Evolutionary conservation across 148 eudicot genomes (phyloP).

Genomic region (Persicaria tinctoria): DNA sequence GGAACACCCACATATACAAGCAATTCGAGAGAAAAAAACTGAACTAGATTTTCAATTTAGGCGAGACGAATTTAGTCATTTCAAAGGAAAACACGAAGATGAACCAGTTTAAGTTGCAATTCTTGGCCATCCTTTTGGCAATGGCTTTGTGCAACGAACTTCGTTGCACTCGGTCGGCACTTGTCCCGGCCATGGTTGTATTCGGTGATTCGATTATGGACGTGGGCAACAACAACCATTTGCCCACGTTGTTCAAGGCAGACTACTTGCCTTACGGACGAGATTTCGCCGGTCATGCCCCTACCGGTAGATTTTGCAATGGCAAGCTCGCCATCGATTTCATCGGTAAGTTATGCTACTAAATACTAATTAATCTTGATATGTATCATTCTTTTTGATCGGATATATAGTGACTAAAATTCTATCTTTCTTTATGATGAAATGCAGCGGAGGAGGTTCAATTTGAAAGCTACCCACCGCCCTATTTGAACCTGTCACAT

Average conservation of each 20-base stretch:
- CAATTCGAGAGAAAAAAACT: no score
- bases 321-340: slow-evolving; percentile 93
- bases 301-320: slow-evolving; percentile 96
- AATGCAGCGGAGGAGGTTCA: slow-evolving; percentile 75
- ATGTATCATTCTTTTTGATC: background rate
- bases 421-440: background rate
- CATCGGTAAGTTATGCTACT: slow-evolving; percentile 42
- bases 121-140: background rate
- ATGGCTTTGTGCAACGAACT: background rate
- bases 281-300: slow-evolving; percentile 47
- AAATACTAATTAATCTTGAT: background rate
- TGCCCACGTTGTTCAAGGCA: slow-evolving; percentile 72
- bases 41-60: no score
- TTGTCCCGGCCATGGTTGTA: slow-evolving; percentile 70
- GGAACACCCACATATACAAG: no score
- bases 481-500: slow-evolving; percentile 74
- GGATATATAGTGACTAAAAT: background rate
- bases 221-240: slow-evolving; percentile 81
- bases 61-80: no score
- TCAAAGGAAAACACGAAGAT: background rate
- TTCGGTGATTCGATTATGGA: slow-evolving; percentile 88
- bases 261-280: slow-evolving; percentile 87
- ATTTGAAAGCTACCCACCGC: slow-evolving; percentile 54
- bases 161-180: slow-evolving; percentile 21
- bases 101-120: background rate